A percentile compares a stretch with the other conserved stretches of the same genome.
phyloP scores from a whole-genome alignment of 2,329 filamentous ascomycete genomes.

The Cercospora sesami region DNA sequence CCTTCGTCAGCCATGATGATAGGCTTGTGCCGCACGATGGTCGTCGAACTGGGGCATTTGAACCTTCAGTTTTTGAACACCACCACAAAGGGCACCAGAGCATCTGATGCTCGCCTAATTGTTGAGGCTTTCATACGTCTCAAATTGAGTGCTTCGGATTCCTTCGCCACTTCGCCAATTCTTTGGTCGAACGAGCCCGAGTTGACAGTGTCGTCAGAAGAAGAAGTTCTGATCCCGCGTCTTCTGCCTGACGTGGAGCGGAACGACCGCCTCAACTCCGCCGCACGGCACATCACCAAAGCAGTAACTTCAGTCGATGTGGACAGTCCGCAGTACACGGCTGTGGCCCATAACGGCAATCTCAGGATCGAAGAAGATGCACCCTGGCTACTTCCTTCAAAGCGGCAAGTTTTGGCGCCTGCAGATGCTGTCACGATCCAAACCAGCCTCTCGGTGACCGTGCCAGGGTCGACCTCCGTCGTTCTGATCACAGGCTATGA shows the following conservation, averaged over 20 bases:
- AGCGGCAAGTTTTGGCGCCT: neutral
- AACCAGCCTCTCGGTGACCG: constrained; percentile 12
- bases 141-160: constrained; percentile 16
- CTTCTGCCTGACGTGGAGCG: constrained; percentile 25
- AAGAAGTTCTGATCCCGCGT: constrained; percentile 26
- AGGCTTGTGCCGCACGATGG: constrained; percentile 24
- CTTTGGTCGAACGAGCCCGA: constrained; percentile 29
- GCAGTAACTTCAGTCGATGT: constrained; percentile 8
- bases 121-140: constrained; percentile 23
- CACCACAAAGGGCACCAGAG: constrained; percentile 7
- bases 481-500: constrained; percentile 20
- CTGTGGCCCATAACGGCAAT: constrained; percentile 8
- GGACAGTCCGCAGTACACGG: constrained; percentile 15
- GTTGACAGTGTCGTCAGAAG: constrained; percentile 22
- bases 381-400: constrained; percentile 16
- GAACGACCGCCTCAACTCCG: constrained; percentile 34
- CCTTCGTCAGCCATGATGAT: constrained; percentile 24
- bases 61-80: constrained; percentile 26
- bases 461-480: constrained; percentile 12
- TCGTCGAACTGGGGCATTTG: constrained; percentile 22
- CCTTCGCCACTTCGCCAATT: constrained; percentile 13
- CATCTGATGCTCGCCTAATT: constrained; percentile 18
- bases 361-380: constrained; percentile 20
- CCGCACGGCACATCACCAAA: constrained; percentile 27
- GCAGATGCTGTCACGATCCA: constrained; percentile 4